A percentile compares a stretch with the other conserved stretches of the same genome.
These are phyloP conservation scores for Diaporthe nobilis DNA, from an alignment of 2,329 filamentous ascomycete genomes.

Conservation along the genomic window DNA sequence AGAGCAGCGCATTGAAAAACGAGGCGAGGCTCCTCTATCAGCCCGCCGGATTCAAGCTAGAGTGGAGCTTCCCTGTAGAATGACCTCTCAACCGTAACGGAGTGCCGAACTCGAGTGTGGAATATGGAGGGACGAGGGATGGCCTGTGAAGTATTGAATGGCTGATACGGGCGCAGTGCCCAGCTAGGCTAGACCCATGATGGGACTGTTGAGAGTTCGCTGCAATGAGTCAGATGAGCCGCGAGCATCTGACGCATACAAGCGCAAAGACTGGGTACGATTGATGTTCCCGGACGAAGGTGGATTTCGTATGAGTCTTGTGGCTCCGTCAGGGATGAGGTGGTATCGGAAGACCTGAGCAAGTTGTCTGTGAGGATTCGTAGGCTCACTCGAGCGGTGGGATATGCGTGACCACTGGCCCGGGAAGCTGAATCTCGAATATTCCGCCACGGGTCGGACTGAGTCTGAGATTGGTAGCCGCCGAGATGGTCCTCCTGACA, in stretches of 20 bases:
- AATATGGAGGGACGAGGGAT: neutral
- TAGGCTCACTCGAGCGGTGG: neutral
- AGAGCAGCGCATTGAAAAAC: neutral
- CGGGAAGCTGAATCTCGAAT: neutral
- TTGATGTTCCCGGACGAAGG: neutral
- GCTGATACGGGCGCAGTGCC: neutral
- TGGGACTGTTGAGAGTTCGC: neutral
- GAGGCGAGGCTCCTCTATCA: neutral
- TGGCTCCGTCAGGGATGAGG: neutral
- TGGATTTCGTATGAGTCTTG: neutral
- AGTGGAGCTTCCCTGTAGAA: neutral
- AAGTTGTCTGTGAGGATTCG: neutral
- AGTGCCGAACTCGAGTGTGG: neutral
- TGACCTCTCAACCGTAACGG: neutral
- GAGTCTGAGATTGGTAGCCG: neutral
- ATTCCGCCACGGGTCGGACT: neutral
- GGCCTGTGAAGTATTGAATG: neutral
- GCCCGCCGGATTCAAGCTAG: conserved; percentile 3
- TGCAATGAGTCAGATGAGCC: neutral
- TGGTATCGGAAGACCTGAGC: neutral
- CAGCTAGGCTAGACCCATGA: neutral
- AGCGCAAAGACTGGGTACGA: neutral
- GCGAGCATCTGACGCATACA: neutral
- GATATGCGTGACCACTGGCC: neutral
- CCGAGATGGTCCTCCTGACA: neutral